phyloP scores from a whole-genome alignment of 2,329 filamentous ascomycete genomes.

The Fusarium metavorans region DNA sequence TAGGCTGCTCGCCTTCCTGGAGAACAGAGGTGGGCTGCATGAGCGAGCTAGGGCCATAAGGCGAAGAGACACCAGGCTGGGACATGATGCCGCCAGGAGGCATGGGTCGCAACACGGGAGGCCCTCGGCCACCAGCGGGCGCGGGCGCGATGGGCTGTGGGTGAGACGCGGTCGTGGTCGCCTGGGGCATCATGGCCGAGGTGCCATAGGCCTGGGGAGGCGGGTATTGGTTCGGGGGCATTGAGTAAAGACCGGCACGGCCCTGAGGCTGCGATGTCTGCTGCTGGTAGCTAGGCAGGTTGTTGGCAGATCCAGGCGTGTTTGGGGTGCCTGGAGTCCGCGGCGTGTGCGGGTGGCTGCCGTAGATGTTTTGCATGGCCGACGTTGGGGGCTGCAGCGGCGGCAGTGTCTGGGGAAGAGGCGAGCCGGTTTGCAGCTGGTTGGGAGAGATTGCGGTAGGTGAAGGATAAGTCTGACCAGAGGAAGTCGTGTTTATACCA shows the following conservation, averaged over 20 bases:
- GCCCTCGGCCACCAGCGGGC: slow-evolving; percentile 67
- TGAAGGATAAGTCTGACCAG: slow-evolving; percentile 63
- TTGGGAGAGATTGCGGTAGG: slow-evolving; percentile 65
- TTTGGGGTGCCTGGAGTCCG: slow-evolving; percentile 73
- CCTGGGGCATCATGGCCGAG: slow-evolving; percentile 74
- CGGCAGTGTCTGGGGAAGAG: slow-evolving; percentile 66
- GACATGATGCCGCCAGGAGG: slow-evolving; percentile 74
- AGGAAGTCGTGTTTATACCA: slow-evolving; percentile 66
- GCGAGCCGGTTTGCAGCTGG: slow-evolving; percentile 61
- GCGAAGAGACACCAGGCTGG: slow-evolving; percentile 67
- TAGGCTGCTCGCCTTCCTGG: slow-evolving; percentile 74
- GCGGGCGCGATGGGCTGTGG: slow-evolving; percentile 83
- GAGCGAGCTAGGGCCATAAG: slow-evolving; percentile 69
- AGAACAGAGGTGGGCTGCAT: slow-evolving; percentile 69
- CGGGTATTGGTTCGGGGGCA: slow-evolving; percentile 68
- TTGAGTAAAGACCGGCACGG: slow-evolving; percentile 64
- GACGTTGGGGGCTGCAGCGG: slow-evolving; percentile 63
- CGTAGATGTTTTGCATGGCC: slow-evolving; percentile 62
- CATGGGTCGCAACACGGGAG: slow-evolving; percentile 76
- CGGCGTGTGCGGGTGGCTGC: slow-evolving; percentile 71
- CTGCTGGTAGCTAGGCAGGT: slow-evolving; percentile 67
- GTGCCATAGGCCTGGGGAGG: slow-evolving; percentile 67
- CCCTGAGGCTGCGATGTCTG: slow-evolving; percentile 61
- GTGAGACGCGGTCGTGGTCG: slow-evolving; percentile 75
- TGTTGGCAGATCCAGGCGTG: slow-evolving; percentile 67